These are phyloP conservation scores for Lactifluus hygrophoroides DNA, from an alignment of 768 basidiomycete species.

Conservation along the genomic window DNA sequence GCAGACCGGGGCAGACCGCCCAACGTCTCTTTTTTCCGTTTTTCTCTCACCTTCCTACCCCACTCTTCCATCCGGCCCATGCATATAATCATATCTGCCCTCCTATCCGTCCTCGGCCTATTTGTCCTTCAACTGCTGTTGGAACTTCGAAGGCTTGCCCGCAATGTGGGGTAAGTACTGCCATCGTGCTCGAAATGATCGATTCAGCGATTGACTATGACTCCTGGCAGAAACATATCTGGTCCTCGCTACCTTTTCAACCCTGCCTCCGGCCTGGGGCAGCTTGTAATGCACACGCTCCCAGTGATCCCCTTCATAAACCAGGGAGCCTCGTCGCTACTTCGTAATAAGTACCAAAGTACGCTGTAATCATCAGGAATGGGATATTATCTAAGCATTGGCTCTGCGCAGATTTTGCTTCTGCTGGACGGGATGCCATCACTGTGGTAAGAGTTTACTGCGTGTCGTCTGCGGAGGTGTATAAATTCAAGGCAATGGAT, in stretches of 20 bases:
- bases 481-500: not conserved
- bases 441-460: not conserved
- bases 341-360: not conserved
- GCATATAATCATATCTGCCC: not conserved
- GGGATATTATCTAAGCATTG: not conserved
- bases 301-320: not conserved
- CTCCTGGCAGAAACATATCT: not conserved
- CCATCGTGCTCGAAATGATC: not conserved
- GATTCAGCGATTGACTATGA: not conserved
- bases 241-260: slow-evolving; percentile 1
- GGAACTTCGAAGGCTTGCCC: not conserved
- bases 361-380: not conserved
- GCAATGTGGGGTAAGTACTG: not conserved
- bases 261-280: not conserved
- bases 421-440: slow-evolving; percentile 6
- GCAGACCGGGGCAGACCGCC: too few species aligned
- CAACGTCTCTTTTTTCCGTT: too few species aligned
- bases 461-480: not conserved
- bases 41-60: too few species aligned
- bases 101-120: not conserved
- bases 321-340: not conserved
- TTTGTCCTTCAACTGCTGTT: not conserved
- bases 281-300: not conserved
- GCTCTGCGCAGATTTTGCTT: slow-evolving; percentile 2
- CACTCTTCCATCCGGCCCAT: not conserved